These are phyloP conservation scores for Magnolia sinica DNA, from an alignment of 164 flowering plant genomes.

Conservation along the genomic window DNA sequence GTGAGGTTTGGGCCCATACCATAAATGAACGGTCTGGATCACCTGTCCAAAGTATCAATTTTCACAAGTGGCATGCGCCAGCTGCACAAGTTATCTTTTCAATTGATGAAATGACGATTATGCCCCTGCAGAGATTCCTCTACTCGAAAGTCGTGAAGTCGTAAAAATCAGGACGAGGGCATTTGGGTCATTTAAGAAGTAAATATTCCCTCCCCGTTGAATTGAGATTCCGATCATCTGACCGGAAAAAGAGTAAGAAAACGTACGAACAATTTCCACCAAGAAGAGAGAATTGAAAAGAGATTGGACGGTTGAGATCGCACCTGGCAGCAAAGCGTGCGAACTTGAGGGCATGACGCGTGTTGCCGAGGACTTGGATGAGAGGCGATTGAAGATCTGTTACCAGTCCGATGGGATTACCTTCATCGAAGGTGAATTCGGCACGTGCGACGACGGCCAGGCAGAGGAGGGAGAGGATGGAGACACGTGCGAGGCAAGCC, in stretches of 20 bases:
- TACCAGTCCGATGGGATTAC: constrained; percentile 67
- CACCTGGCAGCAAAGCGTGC: constrained; percentile 83
- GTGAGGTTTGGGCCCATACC: too few species aligned
- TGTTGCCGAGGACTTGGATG: constrained; percentile 42
- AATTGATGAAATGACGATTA: too few species aligned
- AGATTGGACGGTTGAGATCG: not conserved
- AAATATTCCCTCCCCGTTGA: not conserved
- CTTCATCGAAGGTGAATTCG: constrained; percentile 33
- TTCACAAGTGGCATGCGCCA: too few species aligned
- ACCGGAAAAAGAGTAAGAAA: not conserved
- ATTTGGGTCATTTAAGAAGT: not conserved
- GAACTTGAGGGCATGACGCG: constrained; percentile 73
- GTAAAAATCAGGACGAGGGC: not conserved
- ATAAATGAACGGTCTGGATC: too few species aligned
- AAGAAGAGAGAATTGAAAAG: not conserved
- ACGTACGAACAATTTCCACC: not conserved
- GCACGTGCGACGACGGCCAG: constrained; percentile 27
- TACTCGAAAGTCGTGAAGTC: too few species aligned
- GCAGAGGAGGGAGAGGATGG: constrained; percentile 24
- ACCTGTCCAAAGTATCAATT: too few species aligned
- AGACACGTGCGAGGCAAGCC: constrained; percentile 11
- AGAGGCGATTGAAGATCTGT: constrained; percentile 58
- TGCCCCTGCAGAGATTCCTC: too few species aligned
- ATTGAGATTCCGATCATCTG: not conserved
- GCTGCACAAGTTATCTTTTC: too few species aligned